Evolutionary conservation across 1,284 basidiomycete genomes (phyloP), one percentile per base, ranked within the genome.

Genomic region (Microbotryum violaceum): DNA sequence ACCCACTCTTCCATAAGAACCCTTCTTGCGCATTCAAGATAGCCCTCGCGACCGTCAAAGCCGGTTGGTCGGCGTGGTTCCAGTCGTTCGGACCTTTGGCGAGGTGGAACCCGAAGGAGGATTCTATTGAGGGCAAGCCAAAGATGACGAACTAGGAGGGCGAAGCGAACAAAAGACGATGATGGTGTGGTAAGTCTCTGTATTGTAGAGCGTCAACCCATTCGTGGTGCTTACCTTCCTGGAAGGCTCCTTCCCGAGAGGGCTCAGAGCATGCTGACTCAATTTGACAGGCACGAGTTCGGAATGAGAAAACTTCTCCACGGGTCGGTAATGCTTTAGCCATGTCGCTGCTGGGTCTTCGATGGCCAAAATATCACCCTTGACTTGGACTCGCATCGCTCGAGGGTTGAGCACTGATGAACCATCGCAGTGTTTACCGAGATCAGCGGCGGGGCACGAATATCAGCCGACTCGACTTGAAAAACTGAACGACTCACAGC

Each of bases 61-160:
- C 87, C 1, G 94, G 87, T 62, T 86, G 86, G 67, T 97, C 91
- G 1, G 87, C 83, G 74, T 97, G 86, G 8, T 60, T 62, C 52
- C 57, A 61, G n/a, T 63, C 65, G 31, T 65, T 44, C 18, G 74
- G 70, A 27, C 87, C 86, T 72, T 86, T 89, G 0, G 89, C 82
- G 16, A 85, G 86, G 73, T 94, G 88, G 29, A 81, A 83, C 18
- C 85, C 87, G 75, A 87, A 98, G 10, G 89, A 88, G 70, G 90
- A 93, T 77, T 99, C 96, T 68, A 97, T 96, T 5, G 91, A 91
- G 0, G 92, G 86, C 68, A 98, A 81, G 62, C 89, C 85, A 74
- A 93, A 87, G 47, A 98, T 82, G 46, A 91, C 80, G 23, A 88
- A 89, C 85, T 91, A 72, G 6, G 8, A 8, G 27, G 6, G 27